Evolutionary conservation across 2,329 filamentous ascomycete species (phyloP), one percentile per base, ranked within the genome.

Genomic region (Arthrobotrys sphaeroides): DNA sequence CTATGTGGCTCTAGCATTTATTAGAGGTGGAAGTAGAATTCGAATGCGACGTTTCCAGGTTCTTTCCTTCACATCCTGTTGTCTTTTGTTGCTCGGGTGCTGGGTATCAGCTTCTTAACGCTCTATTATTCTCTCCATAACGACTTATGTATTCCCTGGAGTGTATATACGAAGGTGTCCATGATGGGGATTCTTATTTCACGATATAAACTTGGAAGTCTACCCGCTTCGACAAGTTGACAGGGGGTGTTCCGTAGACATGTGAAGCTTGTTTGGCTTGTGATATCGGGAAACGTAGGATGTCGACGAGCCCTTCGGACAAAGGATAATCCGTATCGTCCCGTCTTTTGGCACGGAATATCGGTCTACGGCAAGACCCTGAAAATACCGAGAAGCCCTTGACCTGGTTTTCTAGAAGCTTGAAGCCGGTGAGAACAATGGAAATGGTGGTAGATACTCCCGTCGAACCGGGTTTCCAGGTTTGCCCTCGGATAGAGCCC

Each of bases 141-240:
- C 49, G 62, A 42, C 65, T 28, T 49, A 18, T 69, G 38, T 75
- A 62, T 75, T 75, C 49, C 64, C 31, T 68, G 43, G 42, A 49
- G 31, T 75, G 72, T 75, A 68, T 69, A 75, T 75, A 55, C 31
- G 51, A 36, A 75, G 72, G 64, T 75, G 72, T 75, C 68, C 51
- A 68, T 45, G 36, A 67, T 40, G 70, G 55, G 59, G 40, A 36
- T 53, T 45, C 33, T 42, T 33, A 55, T 68, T 68, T n/a, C 45
- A 55, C n/a, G 55, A 55, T 61, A 53, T 55, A 53, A 22, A 22
- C 16, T 26, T 51, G 12, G 13, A 53, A 26, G 33, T 24, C 22
- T 1, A 24, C 42, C 9, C n/a, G n/a, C n/a, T 28, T 28, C 16
- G 47, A 53, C 3, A 16, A 7, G 45, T 24, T 47, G 40, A 47